These are phyloP conservation scores for Durio zibethinus DNA, from an alignment of 345 rosid species.

Conservation along the genomic window DNA sequence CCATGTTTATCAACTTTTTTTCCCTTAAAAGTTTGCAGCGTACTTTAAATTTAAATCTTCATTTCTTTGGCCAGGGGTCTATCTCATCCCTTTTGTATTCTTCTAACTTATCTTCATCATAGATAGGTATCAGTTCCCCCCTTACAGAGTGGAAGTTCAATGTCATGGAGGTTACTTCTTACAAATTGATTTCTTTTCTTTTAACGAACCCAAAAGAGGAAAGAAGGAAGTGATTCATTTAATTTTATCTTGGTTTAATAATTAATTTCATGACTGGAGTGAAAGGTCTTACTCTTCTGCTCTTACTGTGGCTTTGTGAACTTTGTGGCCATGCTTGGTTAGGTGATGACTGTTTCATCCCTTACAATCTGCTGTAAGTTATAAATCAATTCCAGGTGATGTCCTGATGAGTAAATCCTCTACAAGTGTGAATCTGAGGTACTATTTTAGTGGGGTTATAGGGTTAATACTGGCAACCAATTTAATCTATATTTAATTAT, in stretches of 20 bases:
- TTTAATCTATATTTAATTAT: not conserved
- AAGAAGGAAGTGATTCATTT: not conserved
- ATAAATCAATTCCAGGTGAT: conserved; percentile 5
- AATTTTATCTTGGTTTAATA: not conserved
- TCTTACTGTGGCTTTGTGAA: not conserved
- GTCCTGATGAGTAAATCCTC: not conserved
- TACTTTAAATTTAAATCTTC: not conserved
- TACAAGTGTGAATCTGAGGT: not conserved
- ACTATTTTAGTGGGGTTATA: not conserved
- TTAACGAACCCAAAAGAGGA: conserved; percentile 4
- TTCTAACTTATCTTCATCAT: not conserved
- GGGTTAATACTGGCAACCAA: not conserved
- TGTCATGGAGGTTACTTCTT: not conserved
- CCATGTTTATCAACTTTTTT: not conserved
- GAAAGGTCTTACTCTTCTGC: not conserved
- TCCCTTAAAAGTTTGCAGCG: not conserved
- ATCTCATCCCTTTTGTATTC: not conserved
- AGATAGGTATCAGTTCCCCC: not conserved
- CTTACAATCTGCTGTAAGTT: conserved; percentile 7
- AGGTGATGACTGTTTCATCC: not conserved
- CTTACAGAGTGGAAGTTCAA: not conserved
- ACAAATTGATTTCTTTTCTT: not conserved
- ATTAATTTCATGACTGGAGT: conserved; percentile 2
- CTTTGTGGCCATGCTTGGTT: not conserved
- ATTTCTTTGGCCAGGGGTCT: not conserved